Conservation (phyloP, 208 protist species). For the Strigomonas galati region DNA sequence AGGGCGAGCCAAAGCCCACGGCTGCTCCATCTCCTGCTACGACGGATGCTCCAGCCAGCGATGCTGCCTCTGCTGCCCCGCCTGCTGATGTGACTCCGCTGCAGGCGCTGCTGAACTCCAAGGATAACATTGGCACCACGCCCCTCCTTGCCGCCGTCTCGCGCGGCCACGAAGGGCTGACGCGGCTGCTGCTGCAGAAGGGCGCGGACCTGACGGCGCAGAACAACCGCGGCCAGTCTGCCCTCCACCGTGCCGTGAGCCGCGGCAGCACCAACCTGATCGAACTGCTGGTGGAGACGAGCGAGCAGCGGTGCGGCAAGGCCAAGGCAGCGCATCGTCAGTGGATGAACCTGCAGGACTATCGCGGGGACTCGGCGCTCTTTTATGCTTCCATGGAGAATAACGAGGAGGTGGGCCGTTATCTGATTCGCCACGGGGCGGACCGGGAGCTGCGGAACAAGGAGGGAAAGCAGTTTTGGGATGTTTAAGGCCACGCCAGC, state of each 20-base stretch:
- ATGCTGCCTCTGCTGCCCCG: not conserved
- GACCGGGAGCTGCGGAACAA: conserved; percentile 82
- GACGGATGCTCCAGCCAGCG: not conserved
- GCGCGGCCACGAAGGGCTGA: conserved; percentile 51
- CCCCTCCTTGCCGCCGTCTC: conserved; percentile 61
- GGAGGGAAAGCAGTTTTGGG: conserved; percentile 87
- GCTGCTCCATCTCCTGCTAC: conserved; percentile 1
- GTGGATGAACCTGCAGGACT: conserved; percentile 85
- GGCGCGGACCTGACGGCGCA: conserved; percentile 62
- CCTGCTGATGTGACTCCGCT: not conserved
- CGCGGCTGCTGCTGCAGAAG: conserved; percentile 58
- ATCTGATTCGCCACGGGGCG: conserved; percentile 76
- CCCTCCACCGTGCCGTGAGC: conserved; percentile 77
- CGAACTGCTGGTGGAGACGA: conserved; percentile 65
- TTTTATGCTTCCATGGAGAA: conserved; percentile 92
- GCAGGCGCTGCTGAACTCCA: conserved; percentile 32
- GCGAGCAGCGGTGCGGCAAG: conserved; percentile 34
- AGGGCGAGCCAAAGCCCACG: not conserved
- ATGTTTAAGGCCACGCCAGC: conserved; percentile 43
- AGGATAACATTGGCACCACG: conserved; percentile 68
- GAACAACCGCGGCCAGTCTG: conserved; percentile 73
- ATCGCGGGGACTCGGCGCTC: conserved; percentile 77
- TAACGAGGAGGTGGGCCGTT: conserved; percentile 86
- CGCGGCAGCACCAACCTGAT: conserved; percentile 68
- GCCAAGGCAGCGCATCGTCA: conserved; percentile 38